A percentile compares a stretch with the other conserved stretches of the same genome.
Evolutionary conservation across 768 basidiomycete genomes (phyloP).

Genomic region (Boletus huronensis): DNA sequence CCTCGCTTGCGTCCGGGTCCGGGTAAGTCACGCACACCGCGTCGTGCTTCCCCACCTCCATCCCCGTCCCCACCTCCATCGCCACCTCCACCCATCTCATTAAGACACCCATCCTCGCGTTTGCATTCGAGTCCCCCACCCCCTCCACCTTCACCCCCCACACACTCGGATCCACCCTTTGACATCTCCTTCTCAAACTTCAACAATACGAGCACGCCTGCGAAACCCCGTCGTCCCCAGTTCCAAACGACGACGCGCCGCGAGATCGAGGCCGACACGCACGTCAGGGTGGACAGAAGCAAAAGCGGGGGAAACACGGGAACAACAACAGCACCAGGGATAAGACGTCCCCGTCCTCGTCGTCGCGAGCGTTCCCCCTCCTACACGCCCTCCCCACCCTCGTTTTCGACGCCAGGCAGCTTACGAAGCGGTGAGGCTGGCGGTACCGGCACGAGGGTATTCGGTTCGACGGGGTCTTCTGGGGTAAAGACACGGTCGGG

Average conservation of each 20-base stretch:
- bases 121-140: not conserved
- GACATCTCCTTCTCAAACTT: slow-evolving; percentile 24
- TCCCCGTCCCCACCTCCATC: slow-evolving; percentile 1
- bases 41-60: not conserved
- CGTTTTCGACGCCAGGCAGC: not conserved
- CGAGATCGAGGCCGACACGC: not conserved
- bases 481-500: not conserved
- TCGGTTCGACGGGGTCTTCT: not conserved
- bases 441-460: not conserved
- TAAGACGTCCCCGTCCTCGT: not conserved
- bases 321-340: too few species aligned
- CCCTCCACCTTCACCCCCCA: slow-evolving; percentile 3
- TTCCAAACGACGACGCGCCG: not conserved
- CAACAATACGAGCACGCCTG: slow-evolving; percentile 29
- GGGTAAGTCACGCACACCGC: not conserved
- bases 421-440: too few species aligned
- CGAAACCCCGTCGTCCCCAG: slow-evolving; percentile 18
- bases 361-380: slow-evolving; percentile 8
- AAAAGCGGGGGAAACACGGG: not conserved
- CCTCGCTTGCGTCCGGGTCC: not conserved
- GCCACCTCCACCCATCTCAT: not conserved
- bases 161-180: slow-evolving; percentile 15
- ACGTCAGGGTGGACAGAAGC: not conserved
- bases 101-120: not conserved
- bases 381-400: slow-evolving; percentile 13